Percentiles rank a stretch among this genome's conserved stretches.
Conservation (phyloP, 148 eudicot genomes). For the Fagopyrum esculentum region DNA sequence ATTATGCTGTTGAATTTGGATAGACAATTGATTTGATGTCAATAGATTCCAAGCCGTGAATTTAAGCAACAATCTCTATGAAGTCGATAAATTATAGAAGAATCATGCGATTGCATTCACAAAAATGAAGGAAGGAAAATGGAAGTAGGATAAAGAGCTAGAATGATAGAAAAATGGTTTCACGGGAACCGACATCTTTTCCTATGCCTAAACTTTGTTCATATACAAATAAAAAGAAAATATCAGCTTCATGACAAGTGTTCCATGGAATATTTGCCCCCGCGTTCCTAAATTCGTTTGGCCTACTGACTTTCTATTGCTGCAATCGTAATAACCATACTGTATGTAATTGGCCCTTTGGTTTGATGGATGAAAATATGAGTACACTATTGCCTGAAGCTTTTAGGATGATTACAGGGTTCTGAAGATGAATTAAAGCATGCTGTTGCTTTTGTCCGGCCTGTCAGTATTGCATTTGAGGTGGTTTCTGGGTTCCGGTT, state of each 20-base stretch:
- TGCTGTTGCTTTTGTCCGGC: slow-evolving; percentile 82
- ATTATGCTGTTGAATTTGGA: not conserved
- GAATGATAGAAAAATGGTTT: not conserved
- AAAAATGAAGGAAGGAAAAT: not conserved
- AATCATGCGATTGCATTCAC: not conserved
- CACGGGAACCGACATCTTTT: not conserved
- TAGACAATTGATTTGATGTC: not conserved
- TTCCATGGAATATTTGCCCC: not conserved
- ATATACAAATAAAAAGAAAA: not conserved
- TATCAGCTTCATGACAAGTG: not conserved
- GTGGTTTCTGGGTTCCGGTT: slow-evolving; percentile 57
- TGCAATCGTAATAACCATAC: not conserved
- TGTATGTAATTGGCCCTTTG: not conserved
- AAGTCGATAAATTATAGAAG: not conserved
- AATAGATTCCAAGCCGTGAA: not conserved
- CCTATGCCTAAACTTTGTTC: not conserved
- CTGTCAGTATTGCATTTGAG: slow-evolving; percentile 96
- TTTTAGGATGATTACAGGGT: slow-evolving; percentile 41
- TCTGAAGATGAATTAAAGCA: slow-evolving; percentile 96
- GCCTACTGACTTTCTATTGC: not conserved
- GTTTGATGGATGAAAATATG: not conserved
- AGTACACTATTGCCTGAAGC: not conserved
- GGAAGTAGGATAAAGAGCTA: not conserved
- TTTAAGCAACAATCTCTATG: not conserved
- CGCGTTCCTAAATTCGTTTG: not conserved